A percentile compares a stretch with the other conserved stretches of the same genome.
Evolutionary conservation across 257 asterid genomes (phyloP).

Genomic region (Solanum chilense): DNA sequence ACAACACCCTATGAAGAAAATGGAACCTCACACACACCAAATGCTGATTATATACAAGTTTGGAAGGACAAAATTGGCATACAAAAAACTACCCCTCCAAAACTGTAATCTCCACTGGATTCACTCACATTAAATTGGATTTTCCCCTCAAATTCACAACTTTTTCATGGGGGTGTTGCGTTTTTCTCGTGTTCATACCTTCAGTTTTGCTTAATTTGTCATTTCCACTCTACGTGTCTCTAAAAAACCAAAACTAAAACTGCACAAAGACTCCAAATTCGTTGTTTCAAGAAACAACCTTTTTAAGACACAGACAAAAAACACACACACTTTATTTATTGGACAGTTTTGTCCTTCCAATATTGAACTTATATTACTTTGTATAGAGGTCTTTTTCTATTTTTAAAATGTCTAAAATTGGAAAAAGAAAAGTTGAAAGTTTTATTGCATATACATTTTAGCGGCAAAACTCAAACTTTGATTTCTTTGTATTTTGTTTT

Average conservation of each 20-base stretch:
- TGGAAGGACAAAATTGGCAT: background rate
- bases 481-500: background rate
- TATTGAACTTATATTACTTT: background rate
- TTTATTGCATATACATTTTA: background rate
- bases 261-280: background rate
- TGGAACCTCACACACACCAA: background rate
- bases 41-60: background rate
- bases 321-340: background rate
- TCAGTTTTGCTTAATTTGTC: background rate
- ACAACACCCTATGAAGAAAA: background rate
- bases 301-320: background rate
- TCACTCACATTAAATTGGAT: background rate
- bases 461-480: background rate
- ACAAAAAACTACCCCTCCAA: background rate
- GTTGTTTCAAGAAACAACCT: background rate
- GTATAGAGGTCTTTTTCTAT: background rate
- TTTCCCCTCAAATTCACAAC: background rate
- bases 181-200: background rate
- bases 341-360: background rate
- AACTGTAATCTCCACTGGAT: background rate
- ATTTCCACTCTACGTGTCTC: background rate
- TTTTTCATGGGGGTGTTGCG: background rate
- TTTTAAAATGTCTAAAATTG: background rate
- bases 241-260: background rate
- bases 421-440: background rate